phyloP scores from a whole-genome alignment of 805 yeast species.

The Candida vaughaniae region DNA sequence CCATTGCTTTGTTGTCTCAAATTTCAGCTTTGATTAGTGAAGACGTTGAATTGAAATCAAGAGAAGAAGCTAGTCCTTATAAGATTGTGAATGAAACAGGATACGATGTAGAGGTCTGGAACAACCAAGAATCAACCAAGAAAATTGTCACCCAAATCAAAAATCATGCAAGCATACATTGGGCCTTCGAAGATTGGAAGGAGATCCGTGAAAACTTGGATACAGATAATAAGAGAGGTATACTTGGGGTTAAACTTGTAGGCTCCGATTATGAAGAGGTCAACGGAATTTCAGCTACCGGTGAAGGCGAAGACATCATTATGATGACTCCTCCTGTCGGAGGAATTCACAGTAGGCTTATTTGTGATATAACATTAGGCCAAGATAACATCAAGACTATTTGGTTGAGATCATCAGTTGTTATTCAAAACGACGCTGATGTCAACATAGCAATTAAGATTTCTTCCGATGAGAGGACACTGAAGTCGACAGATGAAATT shows the following conservation, averaged over 20 bases:
- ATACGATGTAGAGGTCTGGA: constrained; percentile 76
- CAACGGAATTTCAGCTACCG: constrained; percentile 60
- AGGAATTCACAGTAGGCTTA: constrained; percentile 69
- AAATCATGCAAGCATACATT: constrained; percentile 56
- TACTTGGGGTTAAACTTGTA: constrained; percentile 60
- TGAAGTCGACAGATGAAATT: constrained; percentile 10
- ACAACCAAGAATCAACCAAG: constrained; percentile 36
- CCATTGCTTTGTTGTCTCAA: constrained; percentile 74
- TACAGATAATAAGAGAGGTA: constrained; percentile 59
- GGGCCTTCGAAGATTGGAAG: constrained; percentile 97
- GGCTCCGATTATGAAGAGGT: constrained; percentile 56
- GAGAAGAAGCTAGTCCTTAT: constrained; percentile 84
- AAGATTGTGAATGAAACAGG: constrained; percentile 84
- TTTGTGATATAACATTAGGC: constrained; percentile 67
- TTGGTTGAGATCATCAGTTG: constrained; percentile 72
- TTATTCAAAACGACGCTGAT: constrained; percentile 55
- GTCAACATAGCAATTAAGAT: constrained; percentile 53
- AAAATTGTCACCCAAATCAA: constrained; percentile 29
- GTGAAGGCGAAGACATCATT: constrained; percentile 81
- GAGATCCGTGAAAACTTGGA: constrained; percentile 75
- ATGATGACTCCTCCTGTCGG: constrained; percentile 60
- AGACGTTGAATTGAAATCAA: constrained; percentile 53
- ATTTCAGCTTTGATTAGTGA: constrained; percentile 58
- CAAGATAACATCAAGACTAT: constrained; percentile 79
- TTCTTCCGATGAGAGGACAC: constrained; percentile 29